Evolutionary conservation across 352 stramenopile species (phyloP).

Genomic region (Globisporangium echinulatum): DNA sequence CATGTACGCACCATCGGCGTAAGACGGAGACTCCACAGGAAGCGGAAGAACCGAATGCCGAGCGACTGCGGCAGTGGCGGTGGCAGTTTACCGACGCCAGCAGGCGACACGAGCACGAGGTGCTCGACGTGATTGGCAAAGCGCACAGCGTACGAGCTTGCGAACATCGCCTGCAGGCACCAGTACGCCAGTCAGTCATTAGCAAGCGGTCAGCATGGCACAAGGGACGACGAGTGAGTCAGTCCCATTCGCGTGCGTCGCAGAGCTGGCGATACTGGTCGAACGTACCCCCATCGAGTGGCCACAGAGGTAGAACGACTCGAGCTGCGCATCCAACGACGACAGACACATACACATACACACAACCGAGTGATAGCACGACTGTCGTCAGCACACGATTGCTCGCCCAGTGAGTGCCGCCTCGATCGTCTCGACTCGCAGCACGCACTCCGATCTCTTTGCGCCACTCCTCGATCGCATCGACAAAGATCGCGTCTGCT

Average conservation of each 20-base stretch:
- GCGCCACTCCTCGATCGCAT: conserved; percentile 52
- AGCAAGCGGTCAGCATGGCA: too few species aligned
- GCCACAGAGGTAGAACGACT: conserved; percentile 51
- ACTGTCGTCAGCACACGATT: too few species aligned
- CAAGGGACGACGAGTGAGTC: too few species aligned
- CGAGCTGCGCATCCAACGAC: conserved; percentile 21
- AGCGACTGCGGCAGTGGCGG: conserved; percentile 21
- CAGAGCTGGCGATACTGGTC: too few species aligned
- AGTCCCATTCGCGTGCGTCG: too few species aligned
- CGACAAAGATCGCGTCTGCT: conserved; percentile 51
- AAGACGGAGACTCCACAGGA: conserved; percentile 38
- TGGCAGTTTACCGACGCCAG: conserved; percentile 42
- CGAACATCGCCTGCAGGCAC: conserved; percentile 45
- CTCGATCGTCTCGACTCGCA: too few species aligned
- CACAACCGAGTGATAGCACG: too few species aligned
- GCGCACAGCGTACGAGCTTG: conserved; percentile 39
- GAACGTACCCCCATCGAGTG: conserved; percentile 56
- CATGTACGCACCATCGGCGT: conserved; percentile 46
- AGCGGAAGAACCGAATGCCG: conserved; percentile 38
- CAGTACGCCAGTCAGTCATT: too few species aligned
- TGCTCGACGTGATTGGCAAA: conserved; percentile 43
- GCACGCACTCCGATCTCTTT: conserved; percentile 37
- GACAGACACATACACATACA: neutral
- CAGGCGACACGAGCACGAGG: conserved; percentile 55
- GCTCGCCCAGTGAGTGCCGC: too few species aligned